A percentile compares a stretch with the other conserved stretches of the same genome.
These are phyloP conservation scores for Yamadazyma friedrichii DNA, from an alignment of 1,139 yeast genomes.

Conservation along the genomic window DNA sequence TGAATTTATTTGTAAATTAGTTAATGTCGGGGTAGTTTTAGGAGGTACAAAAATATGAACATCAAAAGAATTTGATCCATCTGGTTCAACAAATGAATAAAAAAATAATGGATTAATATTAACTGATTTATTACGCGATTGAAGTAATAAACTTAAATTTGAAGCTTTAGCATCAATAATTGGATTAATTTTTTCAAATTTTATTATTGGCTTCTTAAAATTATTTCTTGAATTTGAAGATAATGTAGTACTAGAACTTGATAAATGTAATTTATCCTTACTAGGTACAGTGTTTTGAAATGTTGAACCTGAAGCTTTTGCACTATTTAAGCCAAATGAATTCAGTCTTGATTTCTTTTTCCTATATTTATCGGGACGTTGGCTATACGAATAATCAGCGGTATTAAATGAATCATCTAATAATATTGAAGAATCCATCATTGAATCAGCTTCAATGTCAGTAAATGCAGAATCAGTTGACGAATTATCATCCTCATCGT, in stretches of 20 bases:
- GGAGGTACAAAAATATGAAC: conserved; percentile 42
- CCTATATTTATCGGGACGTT: conserved; percentile 14
- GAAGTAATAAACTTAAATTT: conserved; percentile 42
- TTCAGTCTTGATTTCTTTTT: conserved; percentile 11
- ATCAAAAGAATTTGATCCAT: conserved; percentile 19
- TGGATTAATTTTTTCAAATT: conserved; percentile 24
- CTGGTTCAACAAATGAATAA: conserved; percentile 47
- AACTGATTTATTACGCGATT: conserved; percentile 32
- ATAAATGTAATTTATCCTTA: conserved; percentile 7
- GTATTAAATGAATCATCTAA: conserved; percentile 28
- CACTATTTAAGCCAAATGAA: conserved; percentile 9
- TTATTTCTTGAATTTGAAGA: conserved; percentile 7
- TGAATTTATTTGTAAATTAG: conserved; percentile 39
- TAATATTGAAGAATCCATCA: conserved; percentile 32
- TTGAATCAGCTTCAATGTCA: conserved; percentile 42
- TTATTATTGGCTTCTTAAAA: conserved; percentile 13
- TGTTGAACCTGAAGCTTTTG: conserved; percentile 4
- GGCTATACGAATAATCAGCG: conserved; percentile 18
- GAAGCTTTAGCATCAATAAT: conserved; percentile 15
- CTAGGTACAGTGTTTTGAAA: conserved; percentile 8
- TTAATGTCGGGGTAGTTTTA: conserved; percentile 26
- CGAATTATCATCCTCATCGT: conserved; percentile 26
- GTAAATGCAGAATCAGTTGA: conserved; percentile 46
- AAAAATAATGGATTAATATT: conserved; percentile 51
- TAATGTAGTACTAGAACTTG: conserved; percentile 11